A percentile compares a stretch with the other conserved stretches of the same genome.
These are phyloP conservation scores for Suillus plorans DNA, from an alignment of 768 basidiomycete species.

Conservation along the genomic window DNA sequence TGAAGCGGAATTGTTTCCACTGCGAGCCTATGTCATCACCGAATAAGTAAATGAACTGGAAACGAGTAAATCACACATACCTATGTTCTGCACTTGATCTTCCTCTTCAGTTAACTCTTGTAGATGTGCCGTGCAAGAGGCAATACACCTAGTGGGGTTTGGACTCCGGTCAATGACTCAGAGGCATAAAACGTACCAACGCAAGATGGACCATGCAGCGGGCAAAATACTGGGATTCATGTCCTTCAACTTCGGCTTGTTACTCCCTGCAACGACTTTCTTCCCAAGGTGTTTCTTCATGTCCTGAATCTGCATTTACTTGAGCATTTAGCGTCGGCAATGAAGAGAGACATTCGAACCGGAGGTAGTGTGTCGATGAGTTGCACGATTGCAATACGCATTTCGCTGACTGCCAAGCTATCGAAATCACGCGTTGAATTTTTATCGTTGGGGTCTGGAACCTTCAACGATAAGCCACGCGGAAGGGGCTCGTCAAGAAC, in stretches of 20 bases:
- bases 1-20: constrained; percentile 69
- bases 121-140: constrained; percentile 70
- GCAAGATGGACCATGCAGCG: constrained; percentile 65
- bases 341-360: constrained; percentile 30
- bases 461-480: constrained; percentile 57
- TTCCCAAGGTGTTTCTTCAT: constrained; percentile 59
- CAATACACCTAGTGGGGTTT: constrained; percentile 51
- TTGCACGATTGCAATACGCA: constrained; percentile 43
- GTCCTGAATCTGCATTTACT: constrained; percentile 41
- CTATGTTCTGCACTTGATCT: constrained; percentile 54
- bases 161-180: neutral
- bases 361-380: constrained; percentile 50
- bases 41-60: neutral
- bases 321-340: neutral
- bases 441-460: constrained; percentile 29
- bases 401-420: constrained; percentile 38
- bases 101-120: constrained; percentile 58
- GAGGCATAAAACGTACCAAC: constrained; percentile 44
- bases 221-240: constrained; percentile 47
- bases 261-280: constrained; percentile 49
- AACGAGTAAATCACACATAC: constrained; percentile 28
- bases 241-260: constrained; percentile 54
- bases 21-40: constrained; percentile 32
- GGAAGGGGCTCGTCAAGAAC: constrained; percentile 59
- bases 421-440: constrained; percentile 51